phyloP scores from a whole-genome alignment of 2,329 filamentous ascomycete species.

The Neofusicoccum umdonicola region DNA sequence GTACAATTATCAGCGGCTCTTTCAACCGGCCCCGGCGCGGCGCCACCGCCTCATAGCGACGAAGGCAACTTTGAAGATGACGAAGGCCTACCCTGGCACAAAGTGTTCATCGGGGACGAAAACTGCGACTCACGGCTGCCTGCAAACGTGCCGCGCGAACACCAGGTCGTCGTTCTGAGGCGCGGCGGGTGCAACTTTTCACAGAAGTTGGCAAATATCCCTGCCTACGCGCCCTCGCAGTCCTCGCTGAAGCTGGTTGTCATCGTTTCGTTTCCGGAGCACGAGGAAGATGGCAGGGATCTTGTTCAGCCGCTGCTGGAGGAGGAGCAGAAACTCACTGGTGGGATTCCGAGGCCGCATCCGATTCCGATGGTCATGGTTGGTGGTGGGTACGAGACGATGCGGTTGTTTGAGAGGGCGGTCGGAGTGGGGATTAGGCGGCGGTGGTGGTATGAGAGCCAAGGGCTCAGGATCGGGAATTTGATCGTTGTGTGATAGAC shows the following conservation, averaged over 20 bases:
- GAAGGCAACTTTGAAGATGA: constrained; percentile 30
- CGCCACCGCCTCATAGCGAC: constrained; percentile 58
- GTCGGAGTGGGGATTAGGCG: constrained; percentile 71
- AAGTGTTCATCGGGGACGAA: constrained; percentile 66
- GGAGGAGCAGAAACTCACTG: constrained; percentile 66
- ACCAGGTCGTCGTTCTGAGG: constrained; percentile 79
- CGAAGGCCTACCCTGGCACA: constrained; percentile 64
- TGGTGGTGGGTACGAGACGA: constrained; percentile 65
- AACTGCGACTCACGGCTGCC: constrained; percentile 62
- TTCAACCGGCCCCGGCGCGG: constrained; percentile 62
- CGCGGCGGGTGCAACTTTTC: constrained; percentile 84
- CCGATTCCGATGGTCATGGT: constrained; percentile 83
- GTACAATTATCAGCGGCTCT: constrained; percentile 44
- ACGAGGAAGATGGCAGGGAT: constrained; percentile 29
- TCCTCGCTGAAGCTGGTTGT: constrained; percentile 75
- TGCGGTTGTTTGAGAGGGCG: constrained; percentile 62
- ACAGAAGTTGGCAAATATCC: constrained; percentile 81
- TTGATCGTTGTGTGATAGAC: constrained; percentile 58
- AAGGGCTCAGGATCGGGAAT: constrained; percentile 77
- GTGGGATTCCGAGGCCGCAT: constrained; percentile 66
- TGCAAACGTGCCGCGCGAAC: constrained; percentile 47
- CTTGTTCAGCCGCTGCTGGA: constrained; percentile 71
- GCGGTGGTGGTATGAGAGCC: constrained; percentile 76
- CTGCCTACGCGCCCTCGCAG: constrained; percentile 64
- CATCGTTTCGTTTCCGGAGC: constrained; percentile 64